Evolutionary conservation across 1,284 basidiomycete species (phyloP).

Genomic region (Sanguinoderma infundibulare): DNA sequence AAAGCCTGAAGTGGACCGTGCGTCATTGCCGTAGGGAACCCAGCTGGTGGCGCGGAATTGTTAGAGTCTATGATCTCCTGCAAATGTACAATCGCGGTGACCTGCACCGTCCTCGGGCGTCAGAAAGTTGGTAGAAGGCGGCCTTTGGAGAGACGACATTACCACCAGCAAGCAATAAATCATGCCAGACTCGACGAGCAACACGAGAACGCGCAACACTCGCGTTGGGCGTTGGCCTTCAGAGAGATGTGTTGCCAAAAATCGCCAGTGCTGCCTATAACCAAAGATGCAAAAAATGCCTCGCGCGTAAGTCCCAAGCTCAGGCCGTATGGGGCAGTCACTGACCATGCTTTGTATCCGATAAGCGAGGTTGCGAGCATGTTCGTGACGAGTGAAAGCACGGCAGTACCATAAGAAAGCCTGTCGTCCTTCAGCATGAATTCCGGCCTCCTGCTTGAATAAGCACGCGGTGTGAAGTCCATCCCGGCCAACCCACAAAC

Average conservation of each 20-base stretch:
- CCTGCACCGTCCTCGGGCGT: neutral
- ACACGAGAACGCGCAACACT: neutral
- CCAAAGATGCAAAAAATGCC: neutral
- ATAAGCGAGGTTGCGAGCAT: neutral
- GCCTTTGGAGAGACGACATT: neutral
- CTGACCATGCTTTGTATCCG: neutral
- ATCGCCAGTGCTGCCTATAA: neutral
- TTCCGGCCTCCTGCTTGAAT: no score
- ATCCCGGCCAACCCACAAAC: no score
- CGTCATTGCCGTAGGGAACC: no score
- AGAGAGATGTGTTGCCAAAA: neutral
- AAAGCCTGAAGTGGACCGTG: no score
- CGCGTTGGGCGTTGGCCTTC: neutral
- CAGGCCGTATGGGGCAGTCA: no score
- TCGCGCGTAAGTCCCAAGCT: neutral
- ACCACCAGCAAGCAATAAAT: neutral
- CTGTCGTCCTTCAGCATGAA: neutral
- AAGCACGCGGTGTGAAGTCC: no score
- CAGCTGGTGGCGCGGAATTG: no score
- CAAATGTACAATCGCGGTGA: neutral
- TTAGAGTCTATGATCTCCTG: no score
- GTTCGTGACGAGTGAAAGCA: neutral
- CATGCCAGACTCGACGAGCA: neutral
- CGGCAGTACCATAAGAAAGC: neutral
- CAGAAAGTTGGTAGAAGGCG: neutral